Percentiles rank a stretch among this genome's conserved stretches.
Conservation (phyloP, 225 moss, liverwort and hornwort species). For the Thuidium tamariscinum region DNA sequence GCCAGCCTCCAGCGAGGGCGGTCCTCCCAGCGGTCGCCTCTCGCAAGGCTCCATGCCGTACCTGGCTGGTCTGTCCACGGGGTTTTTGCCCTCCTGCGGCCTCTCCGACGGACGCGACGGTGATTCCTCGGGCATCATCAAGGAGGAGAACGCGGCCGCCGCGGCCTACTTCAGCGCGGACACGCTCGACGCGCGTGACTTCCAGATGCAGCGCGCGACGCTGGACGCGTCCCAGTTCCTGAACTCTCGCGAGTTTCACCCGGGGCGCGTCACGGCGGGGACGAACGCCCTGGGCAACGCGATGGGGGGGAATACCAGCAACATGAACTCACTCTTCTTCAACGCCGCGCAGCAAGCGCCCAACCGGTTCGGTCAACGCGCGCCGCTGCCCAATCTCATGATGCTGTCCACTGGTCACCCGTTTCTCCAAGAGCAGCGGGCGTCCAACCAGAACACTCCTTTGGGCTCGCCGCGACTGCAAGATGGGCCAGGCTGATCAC, state of each 20-base stretch:
- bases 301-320: slow-evolving; percentile 11
- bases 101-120: slow-evolving; percentile 51
- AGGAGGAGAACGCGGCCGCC: slow-evolving; percentile 57
- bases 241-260: slow-evolving; percentile 25
- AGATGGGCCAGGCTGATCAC: slow-evolving; percentile 34
- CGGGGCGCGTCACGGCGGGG: not conserved
- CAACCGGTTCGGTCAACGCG: slow-evolving; percentile 54
- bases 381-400: slow-evolving; percentile 74
- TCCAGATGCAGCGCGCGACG: slow-evolving; percentile 25
- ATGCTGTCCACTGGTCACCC: slow-evolving; percentile 71
- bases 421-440: slow-evolving; percentile 94
- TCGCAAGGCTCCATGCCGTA: slow-evolving; percentile 57
- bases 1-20: slow-evolving; percentile 92
- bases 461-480: slow-evolving; percentile 87
- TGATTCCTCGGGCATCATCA: slow-evolving; percentile 45
- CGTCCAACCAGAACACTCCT: slow-evolving; percentile 92
- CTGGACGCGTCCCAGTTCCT: slow-evolving; percentile 26
- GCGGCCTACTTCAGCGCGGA: slow-evolving; percentile 92
- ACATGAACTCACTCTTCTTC: slow-evolving; percentile 82
- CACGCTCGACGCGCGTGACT: slow-evolving; percentile 85
- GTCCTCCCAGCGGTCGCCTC: slow-evolving; percentile 55
- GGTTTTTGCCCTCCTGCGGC: slow-evolving; percentile 44
- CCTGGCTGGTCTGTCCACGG: slow-evolving; percentile 54
- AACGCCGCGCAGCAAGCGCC: slow-evolving; percentile 58
- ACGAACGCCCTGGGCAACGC: slow-evolving; percentile 10